phyloP scores from a whole-genome alignment of 306 rosid genomes.

The Rosa persica region DNA sequence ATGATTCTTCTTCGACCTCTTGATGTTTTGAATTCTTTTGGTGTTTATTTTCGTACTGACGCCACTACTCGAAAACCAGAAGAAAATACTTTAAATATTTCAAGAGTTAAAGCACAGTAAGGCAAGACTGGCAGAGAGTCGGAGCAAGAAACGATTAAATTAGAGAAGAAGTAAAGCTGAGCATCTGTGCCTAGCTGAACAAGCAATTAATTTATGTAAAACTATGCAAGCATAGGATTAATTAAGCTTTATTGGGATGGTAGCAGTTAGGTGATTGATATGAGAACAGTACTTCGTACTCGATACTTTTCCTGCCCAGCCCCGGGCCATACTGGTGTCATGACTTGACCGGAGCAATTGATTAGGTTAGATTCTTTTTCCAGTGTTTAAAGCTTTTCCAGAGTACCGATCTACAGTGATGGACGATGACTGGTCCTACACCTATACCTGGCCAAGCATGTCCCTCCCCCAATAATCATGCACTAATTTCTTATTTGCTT shows the following conservation, averaged over 20 bases:
- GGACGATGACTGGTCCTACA: neutral
- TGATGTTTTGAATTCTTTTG: neutral
- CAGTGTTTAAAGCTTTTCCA: neutral
- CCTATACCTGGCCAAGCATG: constrained; percentile 1
- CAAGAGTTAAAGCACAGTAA: too few relatives aligned
- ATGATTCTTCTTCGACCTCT: neutral
- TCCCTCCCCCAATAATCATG: neutral
- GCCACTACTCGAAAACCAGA: neutral
- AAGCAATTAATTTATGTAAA: neutral
- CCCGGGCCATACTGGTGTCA: neutral
- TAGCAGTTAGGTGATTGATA: neutral
- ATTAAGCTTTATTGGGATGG: neutral
- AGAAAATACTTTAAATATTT: neutral
- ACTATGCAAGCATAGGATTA: neutral
- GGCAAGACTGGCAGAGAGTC: neutral
- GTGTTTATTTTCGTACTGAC: neutral
- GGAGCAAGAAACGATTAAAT: neutral
- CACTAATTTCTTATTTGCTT: neutral
- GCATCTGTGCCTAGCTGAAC: neutral
- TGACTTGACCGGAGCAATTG: neutral
- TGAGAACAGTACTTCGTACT: neutral
- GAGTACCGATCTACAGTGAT: neutral
- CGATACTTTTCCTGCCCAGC: neutral
- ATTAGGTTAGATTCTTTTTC: neutral
- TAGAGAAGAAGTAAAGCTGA: neutral